These are phyloP conservation scores for Xylariales sp. DNA, from an alignment of 2,329 filamentous ascomycete species.

Conservation along the genomic window DNA sequence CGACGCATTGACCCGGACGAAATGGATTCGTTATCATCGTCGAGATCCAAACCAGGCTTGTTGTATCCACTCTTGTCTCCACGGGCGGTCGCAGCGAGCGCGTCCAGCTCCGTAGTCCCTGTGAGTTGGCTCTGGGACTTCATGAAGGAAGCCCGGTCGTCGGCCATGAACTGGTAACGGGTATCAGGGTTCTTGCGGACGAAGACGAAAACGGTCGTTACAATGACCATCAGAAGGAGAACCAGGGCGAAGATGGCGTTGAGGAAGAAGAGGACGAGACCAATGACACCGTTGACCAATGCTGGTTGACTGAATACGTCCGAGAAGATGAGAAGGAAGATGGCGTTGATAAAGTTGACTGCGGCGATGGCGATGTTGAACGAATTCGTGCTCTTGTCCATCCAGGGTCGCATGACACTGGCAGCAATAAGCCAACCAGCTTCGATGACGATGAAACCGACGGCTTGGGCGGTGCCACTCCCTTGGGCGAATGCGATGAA, in stretches of 20 bases:
- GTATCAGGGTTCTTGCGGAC: conserved; percentile 82
- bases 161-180: conserved; percentile 83
- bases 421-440: conserved; percentile 65
- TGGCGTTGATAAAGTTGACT: conserved; percentile 76
- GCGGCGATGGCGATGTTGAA: conserved; percentile 83
- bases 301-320: conserved; percentile 73
- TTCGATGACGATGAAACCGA: conserved; percentile 74
- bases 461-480: conserved; percentile 63
- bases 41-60: conserved; percentile 59
- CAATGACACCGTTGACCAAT: conserved; percentile 76
- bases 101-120: conserved; percentile 72
- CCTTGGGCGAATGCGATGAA: conserved; percentile 73
- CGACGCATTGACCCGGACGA: conserved; percentile 49
- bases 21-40: conserved; percentile 65
- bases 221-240: conserved; percentile 71
- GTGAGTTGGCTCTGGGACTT: conserved; percentile 75
- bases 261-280: conserved; percentile 76
- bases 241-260: conserved; percentile 75
- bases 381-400: conserved; percentile 90
- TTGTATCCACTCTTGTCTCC: conserved; percentile 61
- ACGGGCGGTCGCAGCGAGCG: conserved; percentile 74
- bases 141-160: conserved; percentile 86
- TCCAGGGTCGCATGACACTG: conserved; percentile 77
- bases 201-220: conserved; percentile 61
- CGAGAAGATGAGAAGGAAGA: conserved; percentile 80